A percentile compares a stretch with the other conserved stretches of the same genome.
Conservation (phyloP, 2,329 filamentous ascomycete genomes). For the Septoria linicola region DNA sequence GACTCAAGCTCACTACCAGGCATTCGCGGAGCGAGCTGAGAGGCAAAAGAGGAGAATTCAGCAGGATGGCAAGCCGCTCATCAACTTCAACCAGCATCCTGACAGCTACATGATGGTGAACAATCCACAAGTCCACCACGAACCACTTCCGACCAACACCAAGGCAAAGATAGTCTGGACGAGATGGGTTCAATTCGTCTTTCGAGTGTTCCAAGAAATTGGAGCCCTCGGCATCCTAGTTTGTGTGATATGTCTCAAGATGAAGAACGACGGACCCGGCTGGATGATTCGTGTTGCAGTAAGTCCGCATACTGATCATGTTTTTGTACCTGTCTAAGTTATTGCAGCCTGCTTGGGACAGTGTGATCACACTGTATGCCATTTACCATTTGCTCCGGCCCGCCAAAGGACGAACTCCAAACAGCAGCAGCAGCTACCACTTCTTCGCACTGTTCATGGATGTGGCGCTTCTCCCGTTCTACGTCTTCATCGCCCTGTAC, state of each 20-base stretch:
- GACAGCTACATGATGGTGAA: conserved; percentile 69
- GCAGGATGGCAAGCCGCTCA: conserved; percentile 71
- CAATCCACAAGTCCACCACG: conserved; percentile 60
- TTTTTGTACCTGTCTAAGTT: not conserved
- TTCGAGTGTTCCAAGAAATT: conserved; percentile 67
- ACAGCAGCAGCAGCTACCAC: conserved; percentile 84
- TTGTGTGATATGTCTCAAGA: conserved; percentile 74
- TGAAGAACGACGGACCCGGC: conserved; percentile 33
- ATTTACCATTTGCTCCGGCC: conserved; percentile 76
- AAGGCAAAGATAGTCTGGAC: conserved; percentile 70
- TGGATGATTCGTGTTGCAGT: conserved; percentile 36
- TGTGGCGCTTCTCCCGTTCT: conserved; percentile 62
- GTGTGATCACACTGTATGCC: conserved; percentile 69
- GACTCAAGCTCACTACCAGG: conserved; percentile 71
- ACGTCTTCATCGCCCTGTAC: conserved; percentile 58
- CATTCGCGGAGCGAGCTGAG: conserved; percentile 51
- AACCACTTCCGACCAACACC: conserved; percentile 66
- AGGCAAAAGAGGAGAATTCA: conserved; percentile 57
- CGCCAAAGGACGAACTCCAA: conserved; percentile 69
- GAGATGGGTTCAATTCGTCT: conserved; percentile 65
- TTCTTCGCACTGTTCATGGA: conserved; percentile 77
- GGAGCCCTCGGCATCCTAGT: conserved; percentile 70
- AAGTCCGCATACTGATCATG: conserved; percentile 30
- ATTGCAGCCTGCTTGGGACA: conserved; percentile 69
- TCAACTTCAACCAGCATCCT: conserved; percentile 83